Evolutionary conservation across 192 early-diverging fungal genomes (phyloP).

Genomic region (Linderina pennispora): DNA sequence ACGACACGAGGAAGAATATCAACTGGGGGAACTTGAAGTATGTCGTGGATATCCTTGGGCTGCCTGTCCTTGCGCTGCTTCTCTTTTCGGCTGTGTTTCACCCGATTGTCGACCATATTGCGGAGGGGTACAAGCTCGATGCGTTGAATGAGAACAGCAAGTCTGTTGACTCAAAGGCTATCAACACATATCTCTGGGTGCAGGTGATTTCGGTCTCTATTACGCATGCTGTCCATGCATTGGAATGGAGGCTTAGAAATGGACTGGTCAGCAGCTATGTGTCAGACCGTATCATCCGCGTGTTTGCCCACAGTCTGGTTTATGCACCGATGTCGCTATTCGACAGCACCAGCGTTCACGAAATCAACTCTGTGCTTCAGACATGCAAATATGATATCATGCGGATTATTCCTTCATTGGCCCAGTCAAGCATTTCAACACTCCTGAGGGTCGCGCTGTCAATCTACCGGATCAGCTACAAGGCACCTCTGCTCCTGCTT

Average conservation of each 20-base stretch:
- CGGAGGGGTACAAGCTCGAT: constrained; percentile 13
- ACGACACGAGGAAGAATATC: too few species aligned
- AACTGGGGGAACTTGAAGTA: constrained; percentile 22
- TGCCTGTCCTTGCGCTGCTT: constrained; percentile 4
- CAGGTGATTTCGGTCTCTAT: too few species aligned
- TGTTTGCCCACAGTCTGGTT: constrained; percentile 19
- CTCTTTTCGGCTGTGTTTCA: constrained; percentile 16
- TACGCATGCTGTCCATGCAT: too few species aligned
- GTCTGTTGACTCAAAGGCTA: background rate
- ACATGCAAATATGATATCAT: constrained; percentile 8
- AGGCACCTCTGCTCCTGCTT: constrained; percentile 16
- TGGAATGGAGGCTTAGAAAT: too few species aligned
- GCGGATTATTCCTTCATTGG: constrained; percentile 6
- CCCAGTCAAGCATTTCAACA: constrained; percentile 6
- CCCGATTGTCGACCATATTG: constrained; percentile 14
- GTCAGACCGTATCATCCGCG: background rate
- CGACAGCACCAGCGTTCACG: constrained; percentile 21
- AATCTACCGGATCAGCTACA: constrained; percentile 10
- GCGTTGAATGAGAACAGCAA: constrained; percentile 13
- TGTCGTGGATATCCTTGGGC: constrained; percentile 17
- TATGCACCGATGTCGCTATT: constrained; percentile 34
- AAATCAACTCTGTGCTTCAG: constrained; percentile 16
- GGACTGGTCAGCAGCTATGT: background rate
- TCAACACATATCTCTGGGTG: constrained; percentile 12
- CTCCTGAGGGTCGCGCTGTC: constrained; percentile 6